Conservation (phyloP, 2,329 filamentous ascomycete species). For the Diaporthe citrichinensis region DNA sequence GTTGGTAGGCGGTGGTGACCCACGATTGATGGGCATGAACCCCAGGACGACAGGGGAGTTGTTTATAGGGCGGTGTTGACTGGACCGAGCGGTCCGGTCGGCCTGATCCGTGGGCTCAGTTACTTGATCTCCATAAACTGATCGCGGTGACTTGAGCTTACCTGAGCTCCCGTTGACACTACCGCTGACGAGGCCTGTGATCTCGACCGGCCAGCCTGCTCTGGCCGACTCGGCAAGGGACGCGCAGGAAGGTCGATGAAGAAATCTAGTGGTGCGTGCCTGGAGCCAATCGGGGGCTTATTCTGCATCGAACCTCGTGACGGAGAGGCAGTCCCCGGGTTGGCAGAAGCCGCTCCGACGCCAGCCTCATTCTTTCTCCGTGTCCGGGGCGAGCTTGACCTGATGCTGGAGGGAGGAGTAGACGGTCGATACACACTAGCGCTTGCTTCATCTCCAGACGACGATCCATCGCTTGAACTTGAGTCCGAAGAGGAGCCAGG, state of each 20-base stretch:
- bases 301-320: background rate
- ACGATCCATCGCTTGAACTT: background rate
- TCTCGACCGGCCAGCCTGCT: background rate
- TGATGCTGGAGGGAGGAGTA: constrained; percentile 16
- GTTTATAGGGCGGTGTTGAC: background rate
- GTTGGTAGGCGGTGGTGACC: constrained; percentile 5
- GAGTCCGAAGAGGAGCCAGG: background rate
- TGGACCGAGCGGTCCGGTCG: background rate
- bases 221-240: background rate
- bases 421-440: constrained; percentile 1
- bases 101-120: background rate
- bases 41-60: background rate
- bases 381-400: background rate
- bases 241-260: constrained; percentile 17
- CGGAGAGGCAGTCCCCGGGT: background rate
- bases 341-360: background rate
- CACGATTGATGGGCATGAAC: constrained; percentile 26
- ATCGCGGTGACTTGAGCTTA: background rate
- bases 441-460: constrained; percentile 20
- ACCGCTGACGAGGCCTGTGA: background rate
- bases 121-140: background rate
- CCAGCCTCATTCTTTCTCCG: background rate
- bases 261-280: constrained; percentile 15
- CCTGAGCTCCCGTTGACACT: background rate
- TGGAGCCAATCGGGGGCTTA: no score